phyloP scores from a whole-genome alignment of 768 basidiomycete species.

The Neoboletus brunneissimus region DNA sequence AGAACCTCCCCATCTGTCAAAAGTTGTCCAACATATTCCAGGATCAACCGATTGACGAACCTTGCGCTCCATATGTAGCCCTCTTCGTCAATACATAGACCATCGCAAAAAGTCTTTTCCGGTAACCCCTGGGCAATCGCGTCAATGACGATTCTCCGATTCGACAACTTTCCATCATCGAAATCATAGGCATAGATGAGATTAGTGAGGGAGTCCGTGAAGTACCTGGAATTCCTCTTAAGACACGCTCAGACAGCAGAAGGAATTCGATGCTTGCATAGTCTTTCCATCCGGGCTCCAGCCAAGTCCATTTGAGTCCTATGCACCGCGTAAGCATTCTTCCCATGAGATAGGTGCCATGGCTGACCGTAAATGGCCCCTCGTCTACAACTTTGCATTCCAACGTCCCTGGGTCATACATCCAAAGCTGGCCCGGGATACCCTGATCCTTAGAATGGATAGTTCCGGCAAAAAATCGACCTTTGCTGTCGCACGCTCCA shows the following conservation, averaged over 20 bases:
- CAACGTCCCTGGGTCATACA: slow-evolving; percentile 51
- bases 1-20: slow-evolving; percentile 62
- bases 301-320: slow-evolving; percentile 24
- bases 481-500: slow-evolving; percentile 62
- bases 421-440: slow-evolving; percentile 56
- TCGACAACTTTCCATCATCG: slow-evolving; percentile 50
- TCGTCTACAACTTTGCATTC: slow-evolving; percentile 52
- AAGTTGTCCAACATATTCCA: not conserved
- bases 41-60: slow-evolving; percentile 30
- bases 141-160: slow-evolving; percentile 57
- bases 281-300: slow-evolving; percentile 22
- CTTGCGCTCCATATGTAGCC: slow-evolving; percentile 66
- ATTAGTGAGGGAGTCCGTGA: slow-evolving; percentile 66
- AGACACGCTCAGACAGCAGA: slow-evolving; percentile 6
- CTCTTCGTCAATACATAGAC: slow-evolving; percentile 60
- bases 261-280: slow-evolving; percentile 13
- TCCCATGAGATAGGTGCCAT: slow-evolving; percentile 4
- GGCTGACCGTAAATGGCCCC: slow-evolving; percentile 61
- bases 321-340: not conserved
- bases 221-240: slow-evolving; percentile 47
- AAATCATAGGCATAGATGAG: slow-evolving; percentile 59
- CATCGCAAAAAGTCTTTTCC: slow-evolving; percentile 56
- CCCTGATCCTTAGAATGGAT: slow-evolving; percentile 46
- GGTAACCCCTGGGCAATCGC: slow-evolving; percentile 51
- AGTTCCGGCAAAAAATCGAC: slow-evolving; percentile 68